Evolutionary conservation across 495 filamentous ascomycete genomes (phyloP).

Genomic region (Penicillium diatomitis): DNA sequence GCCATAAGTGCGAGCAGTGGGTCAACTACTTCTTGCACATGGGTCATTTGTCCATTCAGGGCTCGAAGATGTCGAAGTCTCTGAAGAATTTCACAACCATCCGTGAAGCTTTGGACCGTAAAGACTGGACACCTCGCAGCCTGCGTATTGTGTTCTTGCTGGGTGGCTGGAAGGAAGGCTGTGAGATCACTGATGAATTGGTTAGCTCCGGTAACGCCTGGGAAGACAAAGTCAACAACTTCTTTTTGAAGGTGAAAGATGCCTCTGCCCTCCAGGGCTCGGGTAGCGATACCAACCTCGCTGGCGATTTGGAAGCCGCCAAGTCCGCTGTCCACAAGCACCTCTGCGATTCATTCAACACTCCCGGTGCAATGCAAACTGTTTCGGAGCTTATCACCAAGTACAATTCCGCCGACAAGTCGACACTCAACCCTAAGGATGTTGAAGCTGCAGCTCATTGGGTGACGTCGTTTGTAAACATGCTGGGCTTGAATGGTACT

Average conservation of each 20-base stretch:
- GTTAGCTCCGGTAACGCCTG: conserved; percentile 62
- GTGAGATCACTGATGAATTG: conserved; percentile 83
- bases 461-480: conserved; percentile 74
- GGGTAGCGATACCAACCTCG: conserved; percentile 23
- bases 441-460: conserved; percentile 60
- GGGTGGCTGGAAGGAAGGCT: conserved; percentile 79
- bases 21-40: conserved; percentile 96
- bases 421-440: conserved; percentile 40
- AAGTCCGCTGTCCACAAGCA: conserved; percentile 56
- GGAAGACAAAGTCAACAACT: conserved; percentile 81
- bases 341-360: conserved; percentile 86
- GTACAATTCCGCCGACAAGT: conserved; percentile 60
- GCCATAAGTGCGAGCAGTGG: conserved; percentile 55
- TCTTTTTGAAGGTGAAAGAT: conserved; percentile 69
- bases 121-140: conserved; percentile 72
- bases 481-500: conserved; percentile 70
- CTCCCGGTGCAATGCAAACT: conserved; percentile 61
- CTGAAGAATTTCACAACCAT: conserved; percentile 98
- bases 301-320: conserved; percentile 46
- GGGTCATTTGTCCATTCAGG: conserved; percentile 84
- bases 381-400: conserved; percentile 68
- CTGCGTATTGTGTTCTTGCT: conserved; percentile 84
- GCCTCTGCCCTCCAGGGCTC: conserved; percentile 29
- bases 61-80: conserved; percentile 91
- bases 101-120: conserved; percentile 62